These are phyloP conservation scores for Kregervanrija fluxuum DNA, from an alignment of 805 yeast species.

Conservation along the genomic window DNA sequence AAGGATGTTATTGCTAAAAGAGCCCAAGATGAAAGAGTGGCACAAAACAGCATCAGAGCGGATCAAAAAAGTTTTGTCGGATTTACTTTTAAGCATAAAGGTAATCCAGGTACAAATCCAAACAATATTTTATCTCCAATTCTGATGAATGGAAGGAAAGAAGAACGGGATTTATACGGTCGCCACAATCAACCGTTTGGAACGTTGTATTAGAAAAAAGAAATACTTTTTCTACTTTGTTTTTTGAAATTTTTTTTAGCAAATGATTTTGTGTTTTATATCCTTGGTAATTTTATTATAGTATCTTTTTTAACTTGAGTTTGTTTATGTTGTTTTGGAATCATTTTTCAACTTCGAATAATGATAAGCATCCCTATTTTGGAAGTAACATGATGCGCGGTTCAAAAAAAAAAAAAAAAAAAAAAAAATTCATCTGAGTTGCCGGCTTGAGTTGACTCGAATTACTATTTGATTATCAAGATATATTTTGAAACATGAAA, in stretches of 20 bases:
- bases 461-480: too few species aligned
- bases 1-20: constrained; percentile 95
- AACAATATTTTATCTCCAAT: constrained; percentile 28
- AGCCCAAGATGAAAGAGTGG: constrained; percentile 72
- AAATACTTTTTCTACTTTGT: too few species aligned
- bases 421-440: too few species aligned
- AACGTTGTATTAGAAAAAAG: constrained; percentile 22
- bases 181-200: constrained; percentile 29
- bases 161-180: constrained; percentile 14
- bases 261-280: neutral
- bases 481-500: too few species aligned
- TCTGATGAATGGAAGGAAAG: constrained; percentile 18
- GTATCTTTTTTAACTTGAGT: neutral
- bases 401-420: too few species aligned
- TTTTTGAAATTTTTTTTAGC: neutral
- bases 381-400: too few species aligned
- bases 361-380: too few species aligned
- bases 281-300: too few species aligned
- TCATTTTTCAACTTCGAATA: too few species aligned
- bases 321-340: neutral
- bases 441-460: too few species aligned
- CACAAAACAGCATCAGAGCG: constrained; percentile 54
- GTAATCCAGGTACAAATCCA: constrained; percentile 44
- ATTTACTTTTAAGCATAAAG: constrained; percentile 87
- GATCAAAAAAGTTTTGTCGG: constrained; percentile 80